Base-by-base conservation (phyloP, 345 rosid genomes). In the Sisymbrium irio region DNA sequence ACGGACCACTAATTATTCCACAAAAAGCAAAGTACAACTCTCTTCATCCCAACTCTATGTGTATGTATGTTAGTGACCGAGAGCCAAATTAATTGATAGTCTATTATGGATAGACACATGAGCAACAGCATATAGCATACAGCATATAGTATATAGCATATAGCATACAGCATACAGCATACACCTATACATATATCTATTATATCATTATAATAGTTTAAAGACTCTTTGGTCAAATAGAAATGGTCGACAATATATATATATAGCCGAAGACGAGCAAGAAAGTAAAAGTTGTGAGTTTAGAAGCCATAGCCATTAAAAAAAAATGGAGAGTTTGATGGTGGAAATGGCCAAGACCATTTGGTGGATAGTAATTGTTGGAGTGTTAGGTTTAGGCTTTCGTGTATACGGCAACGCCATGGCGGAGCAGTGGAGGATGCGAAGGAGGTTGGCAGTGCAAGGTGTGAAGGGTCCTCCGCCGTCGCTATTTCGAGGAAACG, bases 391-490 rank as follows among this genome's bases (percentile, higher is more conserved):
- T 63, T 57, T 77, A 70, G 80, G 72, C 56, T 20, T 77, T 65
- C 46, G 47, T 4, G 46, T 57, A 13, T 77, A 77, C 37, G 72
- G 76, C n/a, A 57, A 64, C 57, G 49, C 22, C 46, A 70, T 77
- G 61, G 67, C 67, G 6, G 76, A 64, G 76, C 76, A 37, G 18
- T 65, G 76, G 76, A 72, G 69, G 61, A 10, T 65, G 4, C 56
- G 74, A 75, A 77, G 73, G 79, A 85, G 67, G 82, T 85, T 92
- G 18, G 37, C 17, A 18, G 13, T 39, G 74, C 97, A 92, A 75
- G 97, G 97, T 8, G 76, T 92, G 32, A 79, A 51, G 22, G 97
- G 97, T 15, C 97, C 97, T 4, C 28, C 81, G 0, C 86, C 96
- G 42, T 78, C 90, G 33, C 47, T 88, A 17, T 56, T 88, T 0